Base-by-base conservation (phyloP, 2,329 filamentous ascomycete genomes). In the Fusarium hainanense region DNA sequence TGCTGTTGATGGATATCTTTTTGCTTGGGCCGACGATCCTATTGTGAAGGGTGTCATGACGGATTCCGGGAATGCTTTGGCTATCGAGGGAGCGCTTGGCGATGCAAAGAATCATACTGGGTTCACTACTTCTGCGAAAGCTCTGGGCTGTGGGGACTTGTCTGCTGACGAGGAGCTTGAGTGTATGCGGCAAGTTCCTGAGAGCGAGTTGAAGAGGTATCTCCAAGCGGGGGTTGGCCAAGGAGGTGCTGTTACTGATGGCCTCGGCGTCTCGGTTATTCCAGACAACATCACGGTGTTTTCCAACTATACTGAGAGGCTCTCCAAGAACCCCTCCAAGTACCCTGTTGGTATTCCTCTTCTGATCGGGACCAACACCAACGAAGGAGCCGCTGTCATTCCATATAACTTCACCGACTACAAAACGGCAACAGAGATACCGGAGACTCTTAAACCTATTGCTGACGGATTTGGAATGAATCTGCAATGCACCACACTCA, bases 11-110 rank as follows among this genome's bases (percentile, higher is more conserved):
- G 63, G 69, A 1, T 70, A 72, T 23, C 56, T 72, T 0, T 72
- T 72, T 50, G 66, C 69, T 1, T 72, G 69, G 69, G 14, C 56
- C 10, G 20, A 41, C 1, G 54, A 72, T 7, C 63, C 63, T 3
- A 70, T 72, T 0, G 21, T 72, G n/a, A 68, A 55, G 13, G 69
- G 69, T 0, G 54, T 72, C 1, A 70, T 72, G 12, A 66, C 66
- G 1, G 59, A 70, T 28, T 72, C 69, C 2, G 69, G 69, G 0
- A 71, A 71, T 18, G 69, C 69, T 4, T 21, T 71, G 1, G 62
- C 66, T 4, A 58, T 71, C 4, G 66, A 66, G 42, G 34, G 27
- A 25, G 44, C 20, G 16, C 6, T 68, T 7, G 56, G 49, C 1
- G 43, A 70, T 16, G 30, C 62, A 2, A 58, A 4, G 11, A 67